Percentiles rank a stretch among this genome's conserved stretches.
Evolutionary conservation across 2,329 filamentous ascomycete species (phyloP).

Genomic region (Blumeriella jaapii): DNA sequence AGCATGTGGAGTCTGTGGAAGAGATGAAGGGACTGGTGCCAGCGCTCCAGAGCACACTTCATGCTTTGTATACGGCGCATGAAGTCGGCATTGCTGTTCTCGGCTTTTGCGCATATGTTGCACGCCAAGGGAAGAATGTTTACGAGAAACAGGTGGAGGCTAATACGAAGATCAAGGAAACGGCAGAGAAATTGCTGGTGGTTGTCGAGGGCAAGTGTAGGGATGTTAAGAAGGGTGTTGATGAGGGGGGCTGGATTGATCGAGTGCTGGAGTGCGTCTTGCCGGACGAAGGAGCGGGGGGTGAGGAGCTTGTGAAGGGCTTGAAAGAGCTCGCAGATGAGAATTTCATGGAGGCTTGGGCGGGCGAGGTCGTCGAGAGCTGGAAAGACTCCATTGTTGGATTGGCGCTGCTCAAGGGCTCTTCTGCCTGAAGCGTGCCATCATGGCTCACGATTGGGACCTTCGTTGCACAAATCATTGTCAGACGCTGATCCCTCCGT

Average conservation of each 20-base stretch:
- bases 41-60: conserved; percentile 16
- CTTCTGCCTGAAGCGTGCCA: not conserved
- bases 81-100: conserved; percentile 17
- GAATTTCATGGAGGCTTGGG: conserved; percentile 26
- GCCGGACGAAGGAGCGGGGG: conserved; percentile 7
- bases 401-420: conserved; percentile 17
- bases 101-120: conserved; percentile 16
- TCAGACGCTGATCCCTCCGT: not conserved
- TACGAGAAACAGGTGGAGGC: conserved; percentile 12
- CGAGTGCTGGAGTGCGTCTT: conserved; percentile 19
- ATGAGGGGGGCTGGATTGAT: conserved; percentile 28
- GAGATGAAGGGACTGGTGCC: conserved; percentile 10
- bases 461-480: not conserved
- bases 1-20: conserved; percentile 5
- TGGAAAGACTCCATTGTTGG: conserved; percentile 26
- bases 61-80: conserved; percentile 23
- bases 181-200: conserved; percentile 12
- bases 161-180: conserved; percentile 7
- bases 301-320: conserved; percentile 9
- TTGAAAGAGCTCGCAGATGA: conserved; percentile 19
- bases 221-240: conserved; percentile 21
- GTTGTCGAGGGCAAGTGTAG: conserved; percentile 14
- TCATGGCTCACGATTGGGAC: too few species aligned
- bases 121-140: conserved; percentile 10
- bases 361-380: conserved; percentile 24